Base-by-base conservation (phyloP, 768 basidiomycete species). In the Auriscalpium orientale region DNA sequence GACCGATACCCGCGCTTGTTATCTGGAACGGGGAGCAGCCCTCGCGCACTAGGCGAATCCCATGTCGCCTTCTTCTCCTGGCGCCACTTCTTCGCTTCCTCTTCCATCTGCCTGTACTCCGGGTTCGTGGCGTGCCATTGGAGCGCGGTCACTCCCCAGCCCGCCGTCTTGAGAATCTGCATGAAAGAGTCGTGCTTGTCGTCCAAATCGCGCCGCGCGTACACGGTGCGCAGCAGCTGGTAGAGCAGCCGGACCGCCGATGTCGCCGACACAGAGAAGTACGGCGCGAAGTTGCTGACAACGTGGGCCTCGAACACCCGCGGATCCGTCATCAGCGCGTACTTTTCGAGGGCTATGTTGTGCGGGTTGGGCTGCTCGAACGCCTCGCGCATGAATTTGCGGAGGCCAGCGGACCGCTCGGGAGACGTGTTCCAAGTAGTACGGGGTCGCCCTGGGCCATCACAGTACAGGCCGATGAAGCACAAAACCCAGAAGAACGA, bases 401-500 rank as follows among this genome's bases (percentile, higher is more conserved):
- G 22, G 18, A 48, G 21, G 15, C 16, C 21, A 10, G 21, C 33
- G 4, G 22, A 15, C 15, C 15, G 21, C 9, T 48, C 18, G 22
- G 47, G 9, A 1, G 15, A 4, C 8, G 21, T 48, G 11, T 8
- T 8, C n/a, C 47, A 10, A 13, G n/a, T 21, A 10, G 47, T 51
- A n/a, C 49, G 21, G 13, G 16, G n/a, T 28, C n/a, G 13, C 18
- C 49, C 49, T 4, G 49, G 49, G 4, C 49, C 49, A 9, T 51
- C 49, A 2, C 49, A n/a, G 34, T 28, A n/a, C 6, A 51, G n/a
- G 18, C 49, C 21, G 13, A 51, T 33, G 33, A 28, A 51, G 18
- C 49, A 51, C 33, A 51, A n/a, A 10, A 51, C 34, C 49, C 49
- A 51, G 49, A 51, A 51, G n/a, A 51, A 51, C 8, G 49, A 34